Percentiles rank a stretch among this genome's conserved stretches.
Evolutionary conservation across 148 eudicot genomes (phyloP).

Genomic region (Polygonum maritimum): DNA sequence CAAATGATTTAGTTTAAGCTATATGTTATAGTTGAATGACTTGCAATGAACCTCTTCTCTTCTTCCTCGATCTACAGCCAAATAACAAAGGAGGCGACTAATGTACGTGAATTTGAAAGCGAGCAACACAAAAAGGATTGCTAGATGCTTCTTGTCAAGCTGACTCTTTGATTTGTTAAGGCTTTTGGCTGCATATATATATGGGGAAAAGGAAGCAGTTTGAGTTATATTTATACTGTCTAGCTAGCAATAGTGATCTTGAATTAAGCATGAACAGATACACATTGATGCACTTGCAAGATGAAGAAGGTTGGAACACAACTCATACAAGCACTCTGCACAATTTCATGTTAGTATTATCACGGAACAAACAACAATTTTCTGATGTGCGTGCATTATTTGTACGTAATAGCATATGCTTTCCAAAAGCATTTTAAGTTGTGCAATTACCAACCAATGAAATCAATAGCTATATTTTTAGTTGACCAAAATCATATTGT

Average conservation of each 20-base stretch:
- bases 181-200: constrained; percentile 1
- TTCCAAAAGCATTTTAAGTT: too few species aligned
- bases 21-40: not conserved
- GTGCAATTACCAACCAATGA: too few species aligned
- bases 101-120: not conserved
- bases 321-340: not conserved
- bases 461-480: too few species aligned
- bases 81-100: not conserved
- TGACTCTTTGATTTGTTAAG: not conserved
- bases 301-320: not conserved
- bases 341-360: not conserved
- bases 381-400: too few species aligned
- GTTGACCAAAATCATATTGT: too few species aligned
- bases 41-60: not conserved
- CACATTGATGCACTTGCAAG: not conserved
- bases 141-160: constrained; percentile 1
- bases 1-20: not conserved
- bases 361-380: not conserved
- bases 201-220: not conserved
- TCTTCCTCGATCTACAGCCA: constrained; percentile 8
- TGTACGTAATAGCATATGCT: too few species aligned
- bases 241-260: not conserved
- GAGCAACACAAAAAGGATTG: not conserved
- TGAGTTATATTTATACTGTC: not conserved
- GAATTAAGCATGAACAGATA: too few species aligned